Conservation (phyloP, 2,329 filamentous ascomycete genomes). For the Cladosporium colombiae region DNA sequence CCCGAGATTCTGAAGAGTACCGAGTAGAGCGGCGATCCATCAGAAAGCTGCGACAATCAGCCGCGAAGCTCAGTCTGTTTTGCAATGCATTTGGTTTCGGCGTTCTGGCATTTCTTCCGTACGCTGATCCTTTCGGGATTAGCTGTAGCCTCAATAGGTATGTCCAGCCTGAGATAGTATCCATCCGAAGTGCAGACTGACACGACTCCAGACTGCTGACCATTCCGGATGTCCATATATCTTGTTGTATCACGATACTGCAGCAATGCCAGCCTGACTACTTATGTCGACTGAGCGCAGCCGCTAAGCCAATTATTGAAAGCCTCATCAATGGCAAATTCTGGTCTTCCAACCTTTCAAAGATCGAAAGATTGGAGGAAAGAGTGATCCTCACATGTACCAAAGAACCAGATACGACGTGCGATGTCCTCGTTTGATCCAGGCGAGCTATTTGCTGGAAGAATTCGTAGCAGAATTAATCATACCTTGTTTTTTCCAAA, state of each 20-base stretch:
- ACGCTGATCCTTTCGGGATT: neutral
- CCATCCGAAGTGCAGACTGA: neutral
- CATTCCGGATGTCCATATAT: neutral
- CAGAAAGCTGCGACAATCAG: slow-evolving; percentile 6
- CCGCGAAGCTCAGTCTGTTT: neutral
- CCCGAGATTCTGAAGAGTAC: neutral
- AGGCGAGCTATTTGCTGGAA: too few species aligned
- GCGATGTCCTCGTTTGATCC: too few species aligned
- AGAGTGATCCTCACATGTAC: neutral
- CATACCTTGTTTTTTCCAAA: too few species aligned
- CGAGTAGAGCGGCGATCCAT: neutral
- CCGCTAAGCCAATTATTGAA: slow-evolving; percentile 1
- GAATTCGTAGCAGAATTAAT: too few species aligned
- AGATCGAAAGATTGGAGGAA: slow-evolving; percentile 1
- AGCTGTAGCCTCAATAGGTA: neutral
- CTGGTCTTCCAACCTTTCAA: slow-evolving; percentile 5
- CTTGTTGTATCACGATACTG: neutral
- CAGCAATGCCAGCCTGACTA: neutral
- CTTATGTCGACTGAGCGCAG: neutral
- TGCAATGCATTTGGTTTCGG: slow-evolving; percentile 1
- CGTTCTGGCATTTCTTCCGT: neutral
- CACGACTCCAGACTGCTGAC: neutral
- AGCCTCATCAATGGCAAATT: neutral
- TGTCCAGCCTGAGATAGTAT: neutral
- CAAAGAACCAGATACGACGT: too few species aligned